phyloP scores from a whole-genome alignment of 371 early-diverging fungal species.

The Mucor plumbeus region DNA sequence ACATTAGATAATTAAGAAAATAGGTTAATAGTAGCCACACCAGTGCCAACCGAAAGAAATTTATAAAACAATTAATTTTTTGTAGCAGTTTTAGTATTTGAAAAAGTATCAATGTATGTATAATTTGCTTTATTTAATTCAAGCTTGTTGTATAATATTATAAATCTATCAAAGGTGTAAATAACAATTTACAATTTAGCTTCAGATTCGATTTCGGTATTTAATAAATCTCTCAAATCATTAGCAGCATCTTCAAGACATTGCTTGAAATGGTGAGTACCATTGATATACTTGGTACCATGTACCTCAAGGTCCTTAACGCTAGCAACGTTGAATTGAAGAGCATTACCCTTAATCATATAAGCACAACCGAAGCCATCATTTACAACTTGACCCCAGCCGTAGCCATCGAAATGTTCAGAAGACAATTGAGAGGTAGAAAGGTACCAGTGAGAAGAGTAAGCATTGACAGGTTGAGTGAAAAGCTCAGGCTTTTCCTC shows the following conservation, averaged over 20 bases:
- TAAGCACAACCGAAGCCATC: slow-evolving; percentile 96
- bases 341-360: slow-evolving; percentile 84
- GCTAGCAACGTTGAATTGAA: slow-evolving; percentile 89
- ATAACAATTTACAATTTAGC: slow-evolving; percentile 49
- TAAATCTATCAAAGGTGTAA: not conserved
- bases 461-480: slow-evolving; percentile 78
- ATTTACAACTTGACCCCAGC: slow-evolving; percentile 96
- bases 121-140: not conserved
- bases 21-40: too few relatives aligned
- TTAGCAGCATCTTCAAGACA: slow-evolving; percentile 63
- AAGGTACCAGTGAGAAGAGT: slow-evolving; percentile 90
- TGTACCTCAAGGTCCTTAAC: slow-evolving; percentile 57
- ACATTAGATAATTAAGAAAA: too few relatives aligned
- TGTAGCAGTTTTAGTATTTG: too few relatives aligned
- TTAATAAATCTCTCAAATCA: slow-evolving; percentile 78
- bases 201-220: slow-evolving; percentile 46
- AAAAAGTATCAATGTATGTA: too few relatives aligned
- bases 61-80: too few relatives aligned
- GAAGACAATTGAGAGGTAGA: slow-evolving; percentile 92
- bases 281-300: slow-evolving; percentile 44
- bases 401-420: slow-evolving; percentile 91
- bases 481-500: slow-evolving; percentile 87
- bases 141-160: not conserved
- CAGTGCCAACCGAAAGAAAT: too few relatives aligned
- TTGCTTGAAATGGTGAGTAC: slow-evolving; percentile 59